A percentile compares a stretch with the other conserved stretches of the same genome.
Conservation (phyloP, 768 basidiomycete species). For the Kwoniella sp. region DNA sequence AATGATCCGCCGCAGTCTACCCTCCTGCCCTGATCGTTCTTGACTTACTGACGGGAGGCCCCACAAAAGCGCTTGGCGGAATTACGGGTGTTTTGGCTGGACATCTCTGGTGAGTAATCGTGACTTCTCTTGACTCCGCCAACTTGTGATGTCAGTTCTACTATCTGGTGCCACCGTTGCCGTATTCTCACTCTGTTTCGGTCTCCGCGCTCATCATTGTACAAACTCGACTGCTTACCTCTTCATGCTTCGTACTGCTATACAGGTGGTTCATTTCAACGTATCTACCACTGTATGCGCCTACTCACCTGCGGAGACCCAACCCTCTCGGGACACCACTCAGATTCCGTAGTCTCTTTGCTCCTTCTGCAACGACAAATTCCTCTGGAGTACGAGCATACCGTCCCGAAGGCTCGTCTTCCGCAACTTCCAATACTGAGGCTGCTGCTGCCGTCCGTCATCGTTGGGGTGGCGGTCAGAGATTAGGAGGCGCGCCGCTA, state of each 20-base stretch:
- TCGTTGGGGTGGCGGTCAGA: constrained; percentile 52
- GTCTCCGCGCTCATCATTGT: too few species aligned
- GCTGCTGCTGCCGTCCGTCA: constrained; percentile 42
- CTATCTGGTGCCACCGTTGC: too few species aligned
- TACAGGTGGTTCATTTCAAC: constrained; percentile 53
- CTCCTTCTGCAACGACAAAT: constrained; percentile 3
- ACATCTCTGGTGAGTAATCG: constrained; percentile 45
- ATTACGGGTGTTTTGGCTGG: constrained; percentile 50
- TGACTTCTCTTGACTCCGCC: not conserved
- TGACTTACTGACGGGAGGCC: constrained; percentile 51
- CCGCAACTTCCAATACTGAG: constrained; percentile 11
- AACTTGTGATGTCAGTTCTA: too few species aligned
- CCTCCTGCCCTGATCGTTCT: constrained; percentile 49
- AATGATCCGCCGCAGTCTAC: constrained; percentile 39
- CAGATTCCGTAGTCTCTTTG: constrained; percentile 42
- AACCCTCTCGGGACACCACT: constrained; percentile 46
- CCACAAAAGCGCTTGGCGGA: constrained; percentile 48
- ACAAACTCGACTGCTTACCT: too few species aligned
- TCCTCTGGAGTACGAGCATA: constrained; percentile 15
- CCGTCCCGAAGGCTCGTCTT: constrained; percentile 7
- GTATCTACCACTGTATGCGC: constrained; percentile 50
- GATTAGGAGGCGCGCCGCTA: constrained; percentile 40
- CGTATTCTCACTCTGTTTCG: too few species aligned
- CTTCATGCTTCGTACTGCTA: not conserved
- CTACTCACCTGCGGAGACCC: constrained; percentile 36